Evolutionary conservation across 495 filamentous ascomycete genomes (phyloP), one percentile per base, ranked within the genome.

Genomic region (Mycothermus thermophilus): DNA sequence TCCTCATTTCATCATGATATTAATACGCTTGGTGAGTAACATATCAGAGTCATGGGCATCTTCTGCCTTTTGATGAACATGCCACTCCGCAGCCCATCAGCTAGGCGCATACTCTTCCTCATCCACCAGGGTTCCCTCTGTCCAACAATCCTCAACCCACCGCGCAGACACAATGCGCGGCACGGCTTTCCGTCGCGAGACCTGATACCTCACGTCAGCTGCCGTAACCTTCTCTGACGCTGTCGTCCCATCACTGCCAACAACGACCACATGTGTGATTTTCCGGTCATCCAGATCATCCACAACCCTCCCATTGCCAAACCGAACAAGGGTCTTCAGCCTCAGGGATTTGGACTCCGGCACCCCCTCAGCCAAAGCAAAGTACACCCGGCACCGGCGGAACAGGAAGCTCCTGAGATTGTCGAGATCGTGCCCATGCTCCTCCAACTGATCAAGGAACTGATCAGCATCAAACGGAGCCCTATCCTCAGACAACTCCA

Each of bases 71-170:
- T n/a, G n/a, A n/a, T n/a, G n/a, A n/a, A n/a, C n/a, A n/a, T n/a
- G n/a, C n/a, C n/a, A n/a, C n/a, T n/a, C n/a, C n/a, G n/a, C n/a
- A n/a, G n/a, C n/a, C n/a, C 12, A 30, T 49, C 19, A 59, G 7
- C 43, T 34, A 15, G 57, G 51, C n/a, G 41, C 56, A 48, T 64
- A 71, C 20, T 55, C 58, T 43, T 86, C 83, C 69, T 95, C 90
- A 51, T 95, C 85, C 34, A 96, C 47, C 28, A 81, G 42, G 6
- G 88, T 93, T 37, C 66, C 66, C 54, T 84, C 78, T 38, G 59
- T 58, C 83, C 87, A 92, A 46, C 81, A 80, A 38, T 84, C 72
- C 32, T 74, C 66, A 1, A 94, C 60, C 90, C 90, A 97, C 13
- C 64, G 60, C 16, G 61, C 43, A 1, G 58, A 72, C 9, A 95